Evolutionary conservation across 1,139 yeast genomes (phyloP).

Genomic region (Sugiyamaella xylanicola): DNA sequence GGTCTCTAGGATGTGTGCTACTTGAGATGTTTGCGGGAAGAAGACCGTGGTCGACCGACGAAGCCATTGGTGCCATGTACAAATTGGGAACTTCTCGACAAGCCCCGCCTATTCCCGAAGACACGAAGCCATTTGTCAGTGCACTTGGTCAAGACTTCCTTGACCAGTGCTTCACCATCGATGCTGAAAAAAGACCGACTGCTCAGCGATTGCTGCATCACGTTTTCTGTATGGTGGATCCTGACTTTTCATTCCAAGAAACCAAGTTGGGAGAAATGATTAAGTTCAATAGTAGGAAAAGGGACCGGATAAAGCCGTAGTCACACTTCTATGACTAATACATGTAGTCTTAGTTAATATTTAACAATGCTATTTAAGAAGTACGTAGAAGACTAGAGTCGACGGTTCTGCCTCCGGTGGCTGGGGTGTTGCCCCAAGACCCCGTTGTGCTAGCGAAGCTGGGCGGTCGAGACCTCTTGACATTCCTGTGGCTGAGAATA

Average conservation of each 20-base stretch:
- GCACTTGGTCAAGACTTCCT: constrained; percentile 68
- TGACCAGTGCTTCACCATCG: constrained; percentile 71
- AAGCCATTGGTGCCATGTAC: constrained; percentile 55
- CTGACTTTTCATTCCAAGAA: constrained; percentile 57
- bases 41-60: constrained; percentile 54
- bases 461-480: too few species aligned
- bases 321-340: too few species aligned
- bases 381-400: too few species aligned
- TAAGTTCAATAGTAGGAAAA: constrained; percentile 25
- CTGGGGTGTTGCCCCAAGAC: background rate
- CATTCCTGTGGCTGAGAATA: too few species aligned
- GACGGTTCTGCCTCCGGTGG: background rate
- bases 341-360: too few species aligned
- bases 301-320: constrained; percentile 17
- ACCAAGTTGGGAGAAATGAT: constrained; percentile 67
- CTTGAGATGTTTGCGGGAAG: constrained; percentile 83
- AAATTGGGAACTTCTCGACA: constrained; percentile 69
- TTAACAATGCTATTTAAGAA: too few species aligned
- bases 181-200: constrained; percentile 86
- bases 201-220: constrained; percentile 68
- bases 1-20: constrained; percentile 93
- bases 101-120: constrained; percentile 96
- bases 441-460: background rate
- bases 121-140: constrained; percentile 66
- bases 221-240: constrained; percentile 56